phyloP scores from a whole-genome alignment of 129 eudicot genomes.

The Apium graveolens region DNA sequence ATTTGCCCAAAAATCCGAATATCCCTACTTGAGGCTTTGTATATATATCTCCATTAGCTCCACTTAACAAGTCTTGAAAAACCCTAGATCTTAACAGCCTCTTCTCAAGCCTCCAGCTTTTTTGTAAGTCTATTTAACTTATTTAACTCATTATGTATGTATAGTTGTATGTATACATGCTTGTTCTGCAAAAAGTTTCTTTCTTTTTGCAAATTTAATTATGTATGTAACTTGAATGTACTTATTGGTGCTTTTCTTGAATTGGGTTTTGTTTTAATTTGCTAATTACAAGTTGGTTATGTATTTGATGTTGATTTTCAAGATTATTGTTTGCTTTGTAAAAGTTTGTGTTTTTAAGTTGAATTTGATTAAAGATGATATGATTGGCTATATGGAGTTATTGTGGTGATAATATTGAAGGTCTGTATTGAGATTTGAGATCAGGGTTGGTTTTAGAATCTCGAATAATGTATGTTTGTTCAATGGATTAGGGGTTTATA shows the following conservation, averaged over 20 bases:
- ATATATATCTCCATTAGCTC: background rate
- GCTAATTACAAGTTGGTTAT: background rate
- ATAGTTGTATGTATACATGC: background rate
- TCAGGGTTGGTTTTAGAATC: background rate
- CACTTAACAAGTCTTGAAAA: background rate
- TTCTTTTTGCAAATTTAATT: background rate
- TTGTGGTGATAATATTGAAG: background rate
- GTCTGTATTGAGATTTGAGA: background rate
- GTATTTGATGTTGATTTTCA: background rate
- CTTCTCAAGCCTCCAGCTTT: background rate
- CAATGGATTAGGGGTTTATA: background rate
- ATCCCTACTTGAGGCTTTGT: background rate
- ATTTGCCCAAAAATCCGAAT: background rate
- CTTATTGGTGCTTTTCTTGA: background rate
- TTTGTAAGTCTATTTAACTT: background rate
- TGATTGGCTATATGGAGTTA: background rate
- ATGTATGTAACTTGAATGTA: background rate
- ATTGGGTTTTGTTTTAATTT: background rate
- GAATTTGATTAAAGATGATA: background rate
- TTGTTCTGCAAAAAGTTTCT: background rate
- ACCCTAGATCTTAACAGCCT: constrained; percentile 6
- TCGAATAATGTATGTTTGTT: background rate
- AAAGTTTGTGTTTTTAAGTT: background rate
- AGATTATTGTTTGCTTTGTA: background rate
- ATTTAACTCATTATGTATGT: background rate